Evolutionary conservation across 208 protist genomes (phyloP).

Genomic region (Giardia duodenalis): DNA sequence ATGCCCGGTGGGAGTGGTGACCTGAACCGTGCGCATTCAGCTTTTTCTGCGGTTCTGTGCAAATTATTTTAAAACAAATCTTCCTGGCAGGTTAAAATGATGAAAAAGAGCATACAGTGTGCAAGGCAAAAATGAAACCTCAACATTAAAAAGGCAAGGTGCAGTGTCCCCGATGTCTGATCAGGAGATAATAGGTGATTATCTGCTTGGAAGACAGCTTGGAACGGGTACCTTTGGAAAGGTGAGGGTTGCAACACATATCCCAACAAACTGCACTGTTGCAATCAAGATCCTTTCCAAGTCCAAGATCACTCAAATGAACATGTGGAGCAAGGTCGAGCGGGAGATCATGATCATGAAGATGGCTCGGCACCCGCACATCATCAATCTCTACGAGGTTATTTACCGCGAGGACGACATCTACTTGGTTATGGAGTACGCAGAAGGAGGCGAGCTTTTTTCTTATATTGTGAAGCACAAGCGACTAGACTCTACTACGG

Average conservation of each 20-base stretch:
- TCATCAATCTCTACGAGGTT: conserved; percentile 60
- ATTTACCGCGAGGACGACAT: conserved; percentile 32
- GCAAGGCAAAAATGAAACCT: neutral
- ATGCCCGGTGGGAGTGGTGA: neutral
- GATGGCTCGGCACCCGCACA: conserved; percentile 92
- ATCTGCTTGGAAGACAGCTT: conserved; percentile 40
- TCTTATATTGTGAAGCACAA: conserved; percentile 61
- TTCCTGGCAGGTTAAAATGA: no score
- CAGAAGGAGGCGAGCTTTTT: conserved; percentile 68
- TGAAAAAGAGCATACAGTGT: no score
- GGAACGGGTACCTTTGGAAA: conserved; percentile 52
- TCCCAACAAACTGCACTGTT: conserved; percentile 76
- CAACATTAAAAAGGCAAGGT: neutral
- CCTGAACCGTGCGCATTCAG: neutral
- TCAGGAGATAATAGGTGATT: neutral
- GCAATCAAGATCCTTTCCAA: conserved; percentile 97
- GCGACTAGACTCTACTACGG: conserved; percentile 60
- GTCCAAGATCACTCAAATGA: conserved; percentile 72
- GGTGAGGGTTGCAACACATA: conserved; percentile 66
- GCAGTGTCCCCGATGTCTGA: neutral
- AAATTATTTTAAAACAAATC: no score
- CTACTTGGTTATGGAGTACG: conserved; percentile 51
- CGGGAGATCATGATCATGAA: conserved; percentile 93
- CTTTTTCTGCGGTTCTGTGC: no score
- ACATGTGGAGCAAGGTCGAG: conserved; percentile 65